Percentiles rank a stretch among this genome's conserved stretches.
phyloP scores from a whole-genome alignment of 495 filamentous ascomycete genomes.

The Pseudomonodictys pantanalensis region DNA sequence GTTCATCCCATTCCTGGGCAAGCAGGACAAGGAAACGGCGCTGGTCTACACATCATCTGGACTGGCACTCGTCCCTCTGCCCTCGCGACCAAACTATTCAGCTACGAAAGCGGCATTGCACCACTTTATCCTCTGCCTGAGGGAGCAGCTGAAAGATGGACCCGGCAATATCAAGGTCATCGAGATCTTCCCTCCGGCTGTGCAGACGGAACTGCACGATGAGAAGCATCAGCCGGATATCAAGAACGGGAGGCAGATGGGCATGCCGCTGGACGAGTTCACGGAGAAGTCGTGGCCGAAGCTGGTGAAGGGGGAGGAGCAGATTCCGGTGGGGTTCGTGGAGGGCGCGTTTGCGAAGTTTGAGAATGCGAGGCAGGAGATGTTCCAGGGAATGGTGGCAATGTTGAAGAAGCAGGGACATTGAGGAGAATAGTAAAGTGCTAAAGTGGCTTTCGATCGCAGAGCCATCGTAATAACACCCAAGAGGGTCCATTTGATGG shows the following conservation, averaged over 20 bases:
- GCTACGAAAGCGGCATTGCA: conserved; percentile 61
- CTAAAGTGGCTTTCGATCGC: too few species aligned
- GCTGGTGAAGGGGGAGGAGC: conserved; percentile 51
- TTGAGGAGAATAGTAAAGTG: neutral
- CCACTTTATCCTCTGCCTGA: conserved; percentile 54
- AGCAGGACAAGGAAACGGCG: conserved; percentile 43
- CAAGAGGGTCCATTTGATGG: too few species aligned
- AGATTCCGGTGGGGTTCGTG: conserved; percentile 54
- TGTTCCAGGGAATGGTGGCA: conserved; percentile 54
- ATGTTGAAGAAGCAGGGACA: conserved; percentile 51
- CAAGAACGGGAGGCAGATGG: conserved; percentile 47
- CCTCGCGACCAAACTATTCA: conserved; percentile 53
- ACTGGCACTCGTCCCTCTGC: conserved; percentile 54
- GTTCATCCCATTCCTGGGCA: conserved; percentile 63
- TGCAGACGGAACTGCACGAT: conserved; percentile 63
- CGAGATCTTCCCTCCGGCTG: conserved; percentile 64
- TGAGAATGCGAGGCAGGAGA: conserved; percentile 46
- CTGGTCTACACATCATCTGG: conserved; percentile 54
- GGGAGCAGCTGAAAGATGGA: conserved; percentile 54
- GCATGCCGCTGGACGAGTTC: conserved; percentile 63
- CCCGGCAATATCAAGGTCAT: conserved; percentile 53
- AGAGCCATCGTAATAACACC: too few species aligned
- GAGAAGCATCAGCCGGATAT: conserved; percentile 49
- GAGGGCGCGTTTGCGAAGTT: conserved; percentile 41
- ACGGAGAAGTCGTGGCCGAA: conserved; percentile 54